phyloP scores from a whole-genome alignment of 2,329 filamentous ascomycete species.

The Colletotrichum euphorbiae region DNA sequence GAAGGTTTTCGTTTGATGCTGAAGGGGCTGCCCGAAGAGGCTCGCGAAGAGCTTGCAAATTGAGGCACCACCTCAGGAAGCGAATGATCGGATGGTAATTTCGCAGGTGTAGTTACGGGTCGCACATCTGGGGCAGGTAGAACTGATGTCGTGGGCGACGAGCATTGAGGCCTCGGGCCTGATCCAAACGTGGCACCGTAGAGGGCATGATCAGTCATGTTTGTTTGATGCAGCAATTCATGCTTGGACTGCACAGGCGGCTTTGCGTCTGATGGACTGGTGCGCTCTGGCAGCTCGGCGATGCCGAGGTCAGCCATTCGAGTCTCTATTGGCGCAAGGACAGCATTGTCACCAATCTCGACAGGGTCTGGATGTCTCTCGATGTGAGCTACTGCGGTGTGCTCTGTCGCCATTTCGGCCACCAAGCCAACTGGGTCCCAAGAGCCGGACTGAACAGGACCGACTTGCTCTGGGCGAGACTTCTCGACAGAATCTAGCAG shows the following conservation, averaged over 20 bases:
- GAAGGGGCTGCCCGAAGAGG: background rate
- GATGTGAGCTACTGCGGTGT: slow-evolving; percentile 53
- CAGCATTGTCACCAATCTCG: slow-evolving; percentile 56
- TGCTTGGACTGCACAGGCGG: background rate
- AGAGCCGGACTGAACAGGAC: slow-evolving; percentile 42
- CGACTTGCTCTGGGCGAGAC: slow-evolving; percentile 45
- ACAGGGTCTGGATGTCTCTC: slow-evolving; percentile 59
- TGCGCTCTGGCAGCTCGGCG: slow-evolving; percentile 54
- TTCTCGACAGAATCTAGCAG: slow-evolving; percentile 52
- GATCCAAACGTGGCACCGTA: slow-evolving; percentile 40
- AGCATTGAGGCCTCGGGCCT: slow-evolving; percentile 27
- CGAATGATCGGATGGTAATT: background rate
- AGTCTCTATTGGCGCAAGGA: slow-evolving; percentile 52
- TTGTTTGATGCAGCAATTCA: slow-evolving; percentile 39
- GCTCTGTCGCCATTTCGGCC: slow-evolving; percentile 60
- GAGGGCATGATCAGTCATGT: slow-evolving; percentile 30
- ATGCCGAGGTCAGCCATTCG: slow-evolving; percentile 43
- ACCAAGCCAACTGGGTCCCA: slow-evolving; percentile 58
- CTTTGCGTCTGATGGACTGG: slow-evolving; percentile 46
- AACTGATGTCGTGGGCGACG: background rate
- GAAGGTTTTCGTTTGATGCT: slow-evolving; percentile 37
- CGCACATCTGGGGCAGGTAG: background rate
- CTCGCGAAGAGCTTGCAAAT: background rate
- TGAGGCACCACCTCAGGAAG: background rate
- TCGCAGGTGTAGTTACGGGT: too few species aligned